Conservation (phyloP, 805 yeast species). For the Metschnikowia henanensis region DNA sequence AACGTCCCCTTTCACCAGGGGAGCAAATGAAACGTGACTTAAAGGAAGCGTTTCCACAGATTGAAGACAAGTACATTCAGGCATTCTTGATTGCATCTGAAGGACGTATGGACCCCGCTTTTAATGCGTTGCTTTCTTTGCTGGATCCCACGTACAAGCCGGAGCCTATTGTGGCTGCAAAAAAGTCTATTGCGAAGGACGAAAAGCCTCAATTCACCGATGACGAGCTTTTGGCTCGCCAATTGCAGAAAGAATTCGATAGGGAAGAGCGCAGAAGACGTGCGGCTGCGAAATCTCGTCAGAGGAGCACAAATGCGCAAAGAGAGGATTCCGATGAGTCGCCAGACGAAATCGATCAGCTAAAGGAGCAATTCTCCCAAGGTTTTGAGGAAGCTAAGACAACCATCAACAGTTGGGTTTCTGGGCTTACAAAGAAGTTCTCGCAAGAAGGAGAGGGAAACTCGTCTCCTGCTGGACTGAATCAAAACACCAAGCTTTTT, state of each 20-base stretch:
- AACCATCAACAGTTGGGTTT: constrained; percentile 78
- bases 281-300: constrained; percentile 13
- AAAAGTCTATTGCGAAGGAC: constrained; percentile 1
- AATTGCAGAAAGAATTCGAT: constrained; percentile 67
- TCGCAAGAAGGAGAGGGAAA: constrained; percentile 22
- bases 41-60: constrained; percentile 81
- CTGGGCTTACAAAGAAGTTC: constrained; percentile 58
- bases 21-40: constrained; percentile 57
- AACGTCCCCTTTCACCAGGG: constrained; percentile 64
- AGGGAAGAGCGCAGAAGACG: constrained; percentile 38
- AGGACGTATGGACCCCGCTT: constrained; percentile 81
- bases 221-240: constrained; percentile 83
- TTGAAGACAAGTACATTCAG: constrained; percentile 68
- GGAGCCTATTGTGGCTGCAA: constrained; percentile 36
- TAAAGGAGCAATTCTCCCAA: constrained; percentile 66
- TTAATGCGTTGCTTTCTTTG: constrained; percentile 78
- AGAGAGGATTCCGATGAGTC: constrained; percentile 33
- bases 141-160: constrained; percentile 70
- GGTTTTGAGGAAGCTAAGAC: constrained; percentile 81
- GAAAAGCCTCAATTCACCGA: constrained; percentile 39
- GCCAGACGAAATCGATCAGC: constrained; percentile 61
- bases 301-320: constrained; percentile 18
- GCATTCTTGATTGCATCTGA: constrained; percentile 85
- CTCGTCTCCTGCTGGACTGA: constrained; percentile 8
- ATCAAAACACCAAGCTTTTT: constrained; percentile 35